Evolutionary conservation across 148 eudicot species (phyloP).

Genomic region (Suaeda aralocaspica): DNA sequence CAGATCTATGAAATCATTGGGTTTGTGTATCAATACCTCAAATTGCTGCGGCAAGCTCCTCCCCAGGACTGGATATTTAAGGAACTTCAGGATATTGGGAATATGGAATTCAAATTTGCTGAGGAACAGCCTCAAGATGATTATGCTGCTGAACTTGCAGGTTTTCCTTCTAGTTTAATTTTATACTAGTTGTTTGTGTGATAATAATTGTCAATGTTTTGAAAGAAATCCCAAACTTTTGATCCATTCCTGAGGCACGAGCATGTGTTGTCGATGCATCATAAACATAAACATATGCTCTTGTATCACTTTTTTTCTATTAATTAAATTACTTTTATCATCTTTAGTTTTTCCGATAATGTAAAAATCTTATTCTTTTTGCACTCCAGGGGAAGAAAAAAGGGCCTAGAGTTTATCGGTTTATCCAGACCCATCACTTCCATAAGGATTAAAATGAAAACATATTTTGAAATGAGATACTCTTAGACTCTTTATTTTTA

Average conservation of each 20-base stretch:
- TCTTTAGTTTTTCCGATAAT: no score
- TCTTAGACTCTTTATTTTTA: no score
- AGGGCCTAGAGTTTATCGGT: no score
- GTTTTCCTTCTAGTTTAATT: constrained; percentile 26
- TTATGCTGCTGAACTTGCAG: constrained; percentile 96
- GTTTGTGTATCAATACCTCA: constrained; percentile 79
- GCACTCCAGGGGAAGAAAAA: no score
- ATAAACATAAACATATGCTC: neutral
- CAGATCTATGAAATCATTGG: constrained; percentile 86
- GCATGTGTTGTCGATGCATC: neutral
- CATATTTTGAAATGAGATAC: no score
- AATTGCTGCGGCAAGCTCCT: constrained; percentile 64
- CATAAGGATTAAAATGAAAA: no score
- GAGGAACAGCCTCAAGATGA: constrained; percentile 99
- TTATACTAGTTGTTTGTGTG: neutral
- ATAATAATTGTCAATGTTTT: neutral
- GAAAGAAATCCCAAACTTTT: neutral
- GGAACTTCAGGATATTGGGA: constrained; percentile 91
- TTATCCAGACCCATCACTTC: no score
- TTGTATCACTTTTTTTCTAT: neutral
- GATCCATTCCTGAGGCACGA: neutral
- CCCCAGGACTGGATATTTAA: constrained; percentile 93
- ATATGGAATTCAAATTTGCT: constrained; percentile 92
- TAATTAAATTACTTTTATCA: no score
- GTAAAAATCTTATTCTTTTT: no score